Evolutionary conservation across 2,329 filamentous ascomycete genomes (phyloP).

Genomic region (Sporothrix pseudoabietina): DNA sequence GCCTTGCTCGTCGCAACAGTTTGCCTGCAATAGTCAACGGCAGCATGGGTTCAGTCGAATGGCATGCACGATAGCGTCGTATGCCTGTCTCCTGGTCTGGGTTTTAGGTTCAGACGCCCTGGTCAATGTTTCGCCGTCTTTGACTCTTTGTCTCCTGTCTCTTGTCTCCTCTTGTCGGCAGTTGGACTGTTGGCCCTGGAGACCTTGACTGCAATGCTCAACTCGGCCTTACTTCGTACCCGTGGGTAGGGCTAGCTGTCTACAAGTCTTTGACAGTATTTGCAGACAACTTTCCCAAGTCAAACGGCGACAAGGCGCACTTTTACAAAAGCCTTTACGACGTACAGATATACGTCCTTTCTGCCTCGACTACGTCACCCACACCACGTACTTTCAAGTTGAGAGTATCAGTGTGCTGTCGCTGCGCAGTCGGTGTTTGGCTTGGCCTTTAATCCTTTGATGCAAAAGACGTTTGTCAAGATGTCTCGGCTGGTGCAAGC

Average conservation of each 20-base stretch:
- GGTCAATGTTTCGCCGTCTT: neutral
- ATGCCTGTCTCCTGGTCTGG: neutral
- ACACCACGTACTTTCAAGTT: too few species aligned
- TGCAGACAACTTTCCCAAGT: neutral
- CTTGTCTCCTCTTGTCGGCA: neutral
- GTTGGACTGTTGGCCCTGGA: neutral
- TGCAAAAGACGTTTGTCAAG: neutral
- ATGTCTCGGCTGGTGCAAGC: neutral
- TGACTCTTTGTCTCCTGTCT: neutral
- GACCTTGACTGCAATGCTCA: neutral
- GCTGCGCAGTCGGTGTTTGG: neutral
- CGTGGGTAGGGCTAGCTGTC: neutral
- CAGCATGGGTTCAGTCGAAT: neutral
- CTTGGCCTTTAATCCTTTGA: neutral
- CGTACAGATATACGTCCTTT: neutral
- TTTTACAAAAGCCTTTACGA: neutral
- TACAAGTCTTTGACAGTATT: neutral
- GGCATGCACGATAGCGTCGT: neutral
- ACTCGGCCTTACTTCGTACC: neutral
- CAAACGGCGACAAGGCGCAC: neutral
- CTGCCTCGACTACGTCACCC: neutral
- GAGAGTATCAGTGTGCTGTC: neutral
- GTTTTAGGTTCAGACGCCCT: neutral
- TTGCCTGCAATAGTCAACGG: neutral
- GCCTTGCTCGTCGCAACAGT: conserved; percentile 7